A percentile compares a stretch with the other conserved stretches of the same genome.
These are phyloP conservation scores for Solanum corneliomulleri DNA, from an alignment of 257 asterid species.

Conservation along the genomic window DNA sequence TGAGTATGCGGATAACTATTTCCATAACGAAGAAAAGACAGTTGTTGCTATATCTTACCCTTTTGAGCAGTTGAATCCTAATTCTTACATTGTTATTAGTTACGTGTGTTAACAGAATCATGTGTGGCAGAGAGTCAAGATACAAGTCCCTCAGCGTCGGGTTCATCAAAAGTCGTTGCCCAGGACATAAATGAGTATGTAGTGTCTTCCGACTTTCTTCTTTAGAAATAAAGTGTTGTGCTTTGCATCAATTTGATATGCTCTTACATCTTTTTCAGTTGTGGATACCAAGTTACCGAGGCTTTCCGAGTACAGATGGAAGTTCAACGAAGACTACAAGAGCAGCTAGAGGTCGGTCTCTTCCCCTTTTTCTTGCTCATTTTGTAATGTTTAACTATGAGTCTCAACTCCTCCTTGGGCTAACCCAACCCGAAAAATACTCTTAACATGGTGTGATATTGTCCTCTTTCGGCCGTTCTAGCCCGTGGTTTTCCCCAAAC, in stretches of 20 bases:
- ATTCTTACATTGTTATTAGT: not conserved
- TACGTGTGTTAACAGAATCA: slow-evolving; percentile 37
- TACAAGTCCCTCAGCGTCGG: slow-evolving; percentile 55
- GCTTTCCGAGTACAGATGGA: slow-evolving; percentile 93
- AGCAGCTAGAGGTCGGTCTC: slow-evolving; percentile 69
- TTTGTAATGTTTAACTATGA: not conserved
- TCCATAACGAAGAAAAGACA: not conserved
- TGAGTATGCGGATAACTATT: not conserved
- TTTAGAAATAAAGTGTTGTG: not conserved
- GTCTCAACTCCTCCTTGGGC: not conserved
- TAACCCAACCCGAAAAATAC: not conserved
- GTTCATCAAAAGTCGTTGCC: slow-evolving; percentile 55
- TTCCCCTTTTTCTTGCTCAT: not conserved
- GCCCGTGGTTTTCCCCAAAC: not conserved
- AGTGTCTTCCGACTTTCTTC: not conserved
- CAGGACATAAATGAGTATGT: slow-evolving; percentile 67
- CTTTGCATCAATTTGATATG: not conserved
- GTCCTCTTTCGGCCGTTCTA: not conserved
- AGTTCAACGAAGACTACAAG: slow-evolving; percentile 72
- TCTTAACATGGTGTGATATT: not conserved
- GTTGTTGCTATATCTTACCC: not conserved
- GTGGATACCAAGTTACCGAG: slow-evolving; percentile 84
- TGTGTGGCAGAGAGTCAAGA: slow-evolving; percentile 74
- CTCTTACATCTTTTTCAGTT: slow-evolving; percentile 15
- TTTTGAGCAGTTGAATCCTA: not conserved